phyloP scores from a whole-genome alignment of 83 land plant species.

The Diphasiastrum complanatum region DNA sequence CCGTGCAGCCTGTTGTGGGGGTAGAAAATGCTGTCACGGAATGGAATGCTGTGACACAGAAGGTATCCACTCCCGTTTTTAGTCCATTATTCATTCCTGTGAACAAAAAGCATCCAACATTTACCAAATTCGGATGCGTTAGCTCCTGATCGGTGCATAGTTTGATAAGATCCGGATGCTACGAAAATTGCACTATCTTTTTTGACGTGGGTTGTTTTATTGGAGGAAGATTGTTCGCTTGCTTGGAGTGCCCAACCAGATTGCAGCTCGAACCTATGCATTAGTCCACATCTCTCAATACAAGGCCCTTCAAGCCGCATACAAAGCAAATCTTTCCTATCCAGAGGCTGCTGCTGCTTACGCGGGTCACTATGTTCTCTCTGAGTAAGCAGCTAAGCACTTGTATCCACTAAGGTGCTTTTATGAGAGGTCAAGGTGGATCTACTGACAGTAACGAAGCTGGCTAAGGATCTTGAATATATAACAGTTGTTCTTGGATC shows the following conservation, averaged over 20 bases:
- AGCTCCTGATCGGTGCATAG: background rate
- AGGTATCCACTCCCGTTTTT: background rate
- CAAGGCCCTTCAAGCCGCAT: slow-evolving; percentile 18
- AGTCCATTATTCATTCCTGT: background rate
- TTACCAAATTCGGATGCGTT: background rate
- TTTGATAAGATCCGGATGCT: background rate
- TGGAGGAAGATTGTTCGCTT: slow-evolving; percentile 13
- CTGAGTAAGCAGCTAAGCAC: slow-evolving; percentile 10
- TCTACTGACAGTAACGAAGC: too few relatives aligned
- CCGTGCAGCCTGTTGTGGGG: background rate
- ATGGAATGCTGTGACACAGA: slow-evolving; percentile 17
- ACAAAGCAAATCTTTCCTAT: slow-evolving; percentile 1
- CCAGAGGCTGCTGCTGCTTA: slow-evolving; percentile 22
- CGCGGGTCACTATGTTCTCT: slow-evolving; percentile 22
- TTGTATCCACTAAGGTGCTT: background rate
- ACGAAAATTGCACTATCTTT: background rate
- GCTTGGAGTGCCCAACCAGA: slow-evolving; percentile 16
- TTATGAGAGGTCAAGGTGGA: too few relatives aligned
- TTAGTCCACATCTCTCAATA: slow-evolving; percentile 16
- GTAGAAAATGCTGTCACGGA: slow-evolving; percentile 19
- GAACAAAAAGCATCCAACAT: too few relatives aligned
- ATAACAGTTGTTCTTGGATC: too few relatives aligned
- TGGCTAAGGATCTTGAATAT: too few relatives aligned
- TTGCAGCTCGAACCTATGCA: slow-evolving; percentile 11
- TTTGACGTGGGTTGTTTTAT: background rate